A percentile compares a stretch with the other conserved stretches of the same genome.
These are phyloP conservation scores for Sclerotinia trifoliorum DNA, from an alignment of 2,329 filamentous ascomycete species.

Conservation along the genomic window DNA sequence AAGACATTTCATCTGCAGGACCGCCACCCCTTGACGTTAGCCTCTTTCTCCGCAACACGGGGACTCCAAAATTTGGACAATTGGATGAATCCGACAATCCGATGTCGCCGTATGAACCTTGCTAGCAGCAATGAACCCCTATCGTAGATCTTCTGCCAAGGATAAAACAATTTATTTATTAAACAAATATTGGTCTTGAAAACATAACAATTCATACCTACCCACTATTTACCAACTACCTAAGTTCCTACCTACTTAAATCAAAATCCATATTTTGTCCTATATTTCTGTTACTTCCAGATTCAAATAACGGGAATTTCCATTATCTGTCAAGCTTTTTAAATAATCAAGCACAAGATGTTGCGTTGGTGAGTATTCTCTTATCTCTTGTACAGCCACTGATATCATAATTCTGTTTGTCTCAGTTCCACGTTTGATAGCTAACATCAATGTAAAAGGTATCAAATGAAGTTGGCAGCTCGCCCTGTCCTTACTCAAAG, in stretches of 20 bases:
- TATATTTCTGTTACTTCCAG: background rate
- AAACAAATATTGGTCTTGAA: conserved; percentile 1
- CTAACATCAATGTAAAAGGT: conserved; percentile 54
- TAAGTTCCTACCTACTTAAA: background rate
- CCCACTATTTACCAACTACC: no score
- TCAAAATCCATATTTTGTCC: background rate
- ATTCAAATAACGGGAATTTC: background rate
- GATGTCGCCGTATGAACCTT: conserved; percentile 5
- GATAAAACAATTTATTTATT: conserved; percentile 9
- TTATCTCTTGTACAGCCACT: conserved; percentile 14
- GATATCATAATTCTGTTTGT: background rate
- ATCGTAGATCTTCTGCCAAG: conserved; percentile 9
- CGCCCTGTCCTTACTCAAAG: conserved; percentile 87
- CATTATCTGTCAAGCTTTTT: background rate
- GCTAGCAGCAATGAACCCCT: conserved; percentile 3
- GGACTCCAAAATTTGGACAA: background rate
- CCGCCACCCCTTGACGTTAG: background rate
- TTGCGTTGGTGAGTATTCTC: conserved; percentile 36
- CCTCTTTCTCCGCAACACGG: conserved; percentile 7
- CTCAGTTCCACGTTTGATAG: conserved; percentile 15
- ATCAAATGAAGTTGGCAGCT: conserved; percentile 77
- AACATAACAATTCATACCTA: background rate
- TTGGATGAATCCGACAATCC: background rate
- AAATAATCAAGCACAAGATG: conserved; percentile 30
- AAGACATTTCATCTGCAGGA: background rate